A percentile compares a stretch with the other conserved stretches of the same genome.
These are phyloP conservation scores for Musa schizocarpa DNA, from an alignment of 176 grass and related monocot species.

Conservation along the genomic window DNA sequence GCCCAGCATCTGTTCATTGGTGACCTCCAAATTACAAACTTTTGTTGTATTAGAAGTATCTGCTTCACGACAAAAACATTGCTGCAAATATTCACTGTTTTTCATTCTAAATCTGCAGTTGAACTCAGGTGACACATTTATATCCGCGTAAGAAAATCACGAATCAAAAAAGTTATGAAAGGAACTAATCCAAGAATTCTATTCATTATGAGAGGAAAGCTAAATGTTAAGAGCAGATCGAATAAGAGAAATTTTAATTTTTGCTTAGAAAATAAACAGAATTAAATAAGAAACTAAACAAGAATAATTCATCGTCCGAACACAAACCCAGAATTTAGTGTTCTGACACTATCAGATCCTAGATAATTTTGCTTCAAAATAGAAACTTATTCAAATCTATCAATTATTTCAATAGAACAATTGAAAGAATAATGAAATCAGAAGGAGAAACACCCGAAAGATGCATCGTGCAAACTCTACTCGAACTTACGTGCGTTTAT, in stretches of 20 bases:
- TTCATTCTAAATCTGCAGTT: neutral
- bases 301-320: neutral
- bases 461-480: neutral
- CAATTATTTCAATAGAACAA: neutral
- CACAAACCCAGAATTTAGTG: neutral
- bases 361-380: neutral
- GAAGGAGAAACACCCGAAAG: neutral
- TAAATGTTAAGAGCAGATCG: too few relatives aligned
- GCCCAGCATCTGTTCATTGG: neutral
- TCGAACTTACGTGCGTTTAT: neutral
- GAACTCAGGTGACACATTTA: neutral
- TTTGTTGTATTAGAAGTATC: neutral
- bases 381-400: neutral
- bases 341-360: neutral
- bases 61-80: neutral
- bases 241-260: too few relatives aligned
- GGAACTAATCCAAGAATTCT: neutral
- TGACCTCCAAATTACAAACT: neutral
- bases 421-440: neutral
- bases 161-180: neutral
- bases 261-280: neutral
- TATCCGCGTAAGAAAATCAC: neutral
- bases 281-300: neutral
- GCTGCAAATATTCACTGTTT: neutral
- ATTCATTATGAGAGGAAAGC: neutral